Base-by-base conservation (phyloP, 768 basidiomycete species). In the Agrocybe chaxingu region DNA sequence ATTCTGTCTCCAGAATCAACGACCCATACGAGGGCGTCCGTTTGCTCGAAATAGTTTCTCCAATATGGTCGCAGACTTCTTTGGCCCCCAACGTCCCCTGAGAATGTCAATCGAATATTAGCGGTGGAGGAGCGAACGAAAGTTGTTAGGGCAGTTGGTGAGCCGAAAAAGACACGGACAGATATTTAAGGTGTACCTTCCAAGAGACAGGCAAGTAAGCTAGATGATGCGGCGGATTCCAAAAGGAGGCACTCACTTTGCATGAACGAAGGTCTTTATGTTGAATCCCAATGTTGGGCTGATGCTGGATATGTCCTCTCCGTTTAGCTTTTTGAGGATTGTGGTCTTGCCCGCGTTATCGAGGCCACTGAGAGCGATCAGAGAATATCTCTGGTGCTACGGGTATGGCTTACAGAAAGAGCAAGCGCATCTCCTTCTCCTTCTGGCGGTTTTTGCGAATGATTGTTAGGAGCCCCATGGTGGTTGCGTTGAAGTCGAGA, bases 341-440 rank as follows among this genome's bases (percentile, higher is more conserved):
- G 96, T 99, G 1, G 97, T 98, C 76, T 99, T 98, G 47, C 97
- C 97, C 1, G 96, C 97, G 64, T 99, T 98, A 67, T 98, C 97
- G 11, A 99, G 82, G 7, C 97, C 96, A 39, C 96, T 98, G 64
- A 51, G 50, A 30, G 38, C 50, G 44, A 57, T 44, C 52, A 50
- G 53, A 54, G 55, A 24, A 35, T 56, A 45, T 33, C 12, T 29
- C 2, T 11, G 9, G 30, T 35, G 38, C 30, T 33, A 24, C 29
- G 19, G n/a, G 38, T 24, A 40, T 7, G 51, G 45, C 81, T 53
- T 66, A 90, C 92, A 96, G 83, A 71, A 98, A 98, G 42, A 99
- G 77, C 47, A 98, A 79, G 31, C 96, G 82, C 90, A 98, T 98
- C 66, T 98, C 95, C 67, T 84, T 88, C 69, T 97, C 95, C 66